phyloP scores from a whole-genome alignment of 495 filamentous ascomycete genomes.

The Hapsidospora chrysogenum region DNA sequence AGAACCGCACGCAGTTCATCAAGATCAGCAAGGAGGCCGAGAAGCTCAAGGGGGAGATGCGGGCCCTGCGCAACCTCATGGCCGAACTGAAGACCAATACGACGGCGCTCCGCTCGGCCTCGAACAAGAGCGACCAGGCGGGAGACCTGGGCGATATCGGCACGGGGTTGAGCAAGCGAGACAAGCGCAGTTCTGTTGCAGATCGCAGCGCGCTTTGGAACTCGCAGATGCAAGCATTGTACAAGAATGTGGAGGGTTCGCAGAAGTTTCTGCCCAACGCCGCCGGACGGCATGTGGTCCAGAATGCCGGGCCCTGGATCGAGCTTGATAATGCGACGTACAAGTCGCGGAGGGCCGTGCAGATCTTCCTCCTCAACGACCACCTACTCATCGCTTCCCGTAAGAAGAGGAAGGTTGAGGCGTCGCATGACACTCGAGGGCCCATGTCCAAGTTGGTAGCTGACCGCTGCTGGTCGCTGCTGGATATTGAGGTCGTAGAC shows the following conservation, averaged over 20 bases:
- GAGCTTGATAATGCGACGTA: conserved; percentile 95
- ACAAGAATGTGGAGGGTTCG: conserved; percentile 89
- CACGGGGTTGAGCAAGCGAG: conserved; percentile 39
- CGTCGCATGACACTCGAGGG: conserved; percentile 39
- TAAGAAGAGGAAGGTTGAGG: conserved; percentile 76
- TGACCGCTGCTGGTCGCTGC: conserved; percentile 84
- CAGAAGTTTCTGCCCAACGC: conserved; percentile 92
- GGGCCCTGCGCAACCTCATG: conserved; percentile 72
- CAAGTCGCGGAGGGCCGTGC: conserved; percentile 70
- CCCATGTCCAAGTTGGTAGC: conserved; percentile 68
- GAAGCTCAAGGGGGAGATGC: conserved; percentile 93
- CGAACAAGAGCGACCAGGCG: conserved; percentile 20
- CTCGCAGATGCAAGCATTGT: conserved; percentile 69
- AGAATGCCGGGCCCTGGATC: conserved; percentile 82
- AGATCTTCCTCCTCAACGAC: conserved; percentile 86
- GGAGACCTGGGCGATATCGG: conserved; percentile 21
- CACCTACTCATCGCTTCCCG: conserved; percentile 79
- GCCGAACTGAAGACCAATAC: conserved; percentile 65
- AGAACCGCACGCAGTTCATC: conserved; percentile 97
- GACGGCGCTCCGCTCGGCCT: conserved; percentile 55
- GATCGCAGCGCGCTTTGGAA: conserved; percentile 95
- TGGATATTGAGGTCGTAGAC: conserved; percentile 89
- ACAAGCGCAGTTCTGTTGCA: conserved; percentile 68
- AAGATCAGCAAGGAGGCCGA: conserved; percentile 98
- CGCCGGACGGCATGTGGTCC: conserved; percentile 76